phyloP scores from a whole-genome alignment of 257 asterid genomes.

The Avicennia marina region DNA sequence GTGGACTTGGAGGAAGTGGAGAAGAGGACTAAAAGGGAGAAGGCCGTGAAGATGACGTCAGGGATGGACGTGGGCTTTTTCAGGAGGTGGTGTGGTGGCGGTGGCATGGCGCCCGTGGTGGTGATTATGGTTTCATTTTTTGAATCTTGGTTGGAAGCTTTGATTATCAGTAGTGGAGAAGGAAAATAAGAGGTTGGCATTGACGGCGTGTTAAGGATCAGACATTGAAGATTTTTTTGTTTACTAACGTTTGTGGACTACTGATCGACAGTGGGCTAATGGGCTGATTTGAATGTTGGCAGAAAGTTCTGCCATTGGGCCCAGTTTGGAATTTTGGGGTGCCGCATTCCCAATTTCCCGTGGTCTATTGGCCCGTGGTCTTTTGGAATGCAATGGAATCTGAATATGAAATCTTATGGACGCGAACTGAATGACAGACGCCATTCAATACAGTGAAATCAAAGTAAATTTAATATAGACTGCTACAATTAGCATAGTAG shows the following conservation, averaged over 20 bases:
- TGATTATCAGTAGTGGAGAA: too few relatives aligned
- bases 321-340: too few relatives aligned
- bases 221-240: conserved; percentile 17
- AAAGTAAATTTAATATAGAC: too few relatives aligned
- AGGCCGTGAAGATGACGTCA: conserved; percentile 66
- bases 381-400: too few relatives aligned
- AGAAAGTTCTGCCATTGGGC: too few relatives aligned
- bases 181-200: conserved; percentile 41
- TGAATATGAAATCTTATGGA: too few relatives aligned
- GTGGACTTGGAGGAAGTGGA: conserved; percentile 57
- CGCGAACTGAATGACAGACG: too few relatives aligned
- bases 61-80: conserved; percentile 52
- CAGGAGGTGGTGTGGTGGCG: conserved; percentile 38
- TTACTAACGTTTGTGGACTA: neutral
- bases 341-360: too few relatives aligned
- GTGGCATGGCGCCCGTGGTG: conserved; percentile 35
- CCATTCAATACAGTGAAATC: too few relatives aligned
- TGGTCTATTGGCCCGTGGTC: too few relatives aligned
- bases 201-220: conserved; percentile 28
- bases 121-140: conserved; percentile 15
- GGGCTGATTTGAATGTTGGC: neutral
- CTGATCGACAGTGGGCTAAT: too few relatives aligned
- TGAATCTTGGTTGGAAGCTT: conserved; percentile 5
- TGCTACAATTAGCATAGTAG: too few relatives aligned
- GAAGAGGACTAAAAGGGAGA: conserved; percentile 59